These are phyloP conservation scores for Nephromyces sp. DNA, from an alignment of 169 alveolate genomes.

Conservation along the genomic window DNA sequence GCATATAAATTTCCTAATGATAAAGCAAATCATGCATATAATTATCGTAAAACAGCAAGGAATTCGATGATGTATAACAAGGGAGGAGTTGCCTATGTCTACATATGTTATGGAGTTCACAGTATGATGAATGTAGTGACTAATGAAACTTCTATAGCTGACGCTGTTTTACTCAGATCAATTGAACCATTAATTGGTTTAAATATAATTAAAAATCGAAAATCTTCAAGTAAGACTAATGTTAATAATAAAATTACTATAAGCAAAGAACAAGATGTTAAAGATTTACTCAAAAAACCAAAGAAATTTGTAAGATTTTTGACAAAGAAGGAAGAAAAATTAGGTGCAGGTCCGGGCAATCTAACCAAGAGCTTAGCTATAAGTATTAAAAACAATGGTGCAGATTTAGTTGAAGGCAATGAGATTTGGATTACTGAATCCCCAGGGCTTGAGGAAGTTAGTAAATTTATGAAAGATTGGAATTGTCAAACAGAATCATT, in stretches of 20 bases:
- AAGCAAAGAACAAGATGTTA: background rate
- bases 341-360: constrained; percentile 44
- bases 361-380: constrained; percentile 37
- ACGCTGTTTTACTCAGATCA: constrained; percentile 42
- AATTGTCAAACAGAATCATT: no score
- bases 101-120: constrained; percentile 42
- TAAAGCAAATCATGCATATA: constrained; percentile 42
- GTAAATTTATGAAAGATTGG: no score
- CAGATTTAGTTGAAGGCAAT: background rate
- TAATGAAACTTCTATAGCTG: constrained; percentile 21
- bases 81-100: constrained; percentile 43
- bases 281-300: background rate
- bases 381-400: background rate
- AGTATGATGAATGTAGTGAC: constrained; percentile 38
- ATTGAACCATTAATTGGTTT: constrained; percentile 24
- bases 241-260: background rate
- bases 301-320: background rate
- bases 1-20: constrained; percentile 37
- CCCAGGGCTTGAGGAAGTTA: background rate
- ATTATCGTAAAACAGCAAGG: constrained; percentile 31
- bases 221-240: background rate
- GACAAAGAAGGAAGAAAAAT: constrained; percentile 12
- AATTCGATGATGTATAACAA: constrained; percentile 26
- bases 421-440: background rate
- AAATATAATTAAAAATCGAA: background rate